These are phyloP conservation scores for Solanum chiquidenum DNA, from an alignment of 257 asterid species.

Conservation along the genomic window DNA sequence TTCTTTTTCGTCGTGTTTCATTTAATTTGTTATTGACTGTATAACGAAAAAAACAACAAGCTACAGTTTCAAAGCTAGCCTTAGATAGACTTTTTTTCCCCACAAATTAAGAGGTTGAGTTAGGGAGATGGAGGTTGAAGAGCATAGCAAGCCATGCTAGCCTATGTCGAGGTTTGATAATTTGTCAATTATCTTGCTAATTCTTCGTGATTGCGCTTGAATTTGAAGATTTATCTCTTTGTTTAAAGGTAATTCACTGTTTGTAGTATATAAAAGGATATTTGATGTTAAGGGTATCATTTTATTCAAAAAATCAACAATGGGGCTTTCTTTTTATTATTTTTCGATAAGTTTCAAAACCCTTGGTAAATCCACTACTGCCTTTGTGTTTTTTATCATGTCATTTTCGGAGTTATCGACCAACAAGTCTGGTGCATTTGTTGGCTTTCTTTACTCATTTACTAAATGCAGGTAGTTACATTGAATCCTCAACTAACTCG, in stretches of 20 bases:
- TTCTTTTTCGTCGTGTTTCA: neutral
- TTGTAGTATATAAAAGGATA: neutral
- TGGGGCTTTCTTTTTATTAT: neutral
- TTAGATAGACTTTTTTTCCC: neutral
- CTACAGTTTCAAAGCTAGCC: neutral
- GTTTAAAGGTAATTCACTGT: neutral
- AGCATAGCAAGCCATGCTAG: neutral
- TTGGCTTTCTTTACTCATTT: neutral
- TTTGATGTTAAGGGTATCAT: neutral
- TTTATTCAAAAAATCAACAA: neutral
- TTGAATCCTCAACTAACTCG: neutral
- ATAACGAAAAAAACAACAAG: neutral
- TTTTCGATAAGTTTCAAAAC: neutral
- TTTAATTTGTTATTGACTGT: slow-evolving; percentile 8
- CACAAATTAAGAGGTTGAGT: neutral
- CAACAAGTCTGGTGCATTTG: neutral
- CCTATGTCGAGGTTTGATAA: neutral
- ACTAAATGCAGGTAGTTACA: neutral
- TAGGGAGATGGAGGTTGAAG: neutral
- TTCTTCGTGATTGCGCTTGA: neutral
- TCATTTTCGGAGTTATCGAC: neutral
- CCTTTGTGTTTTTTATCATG: neutral
- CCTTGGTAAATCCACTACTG: neutral
- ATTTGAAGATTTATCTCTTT: neutral
- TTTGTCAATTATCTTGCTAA: neutral